phyloP scores from a whole-genome alignment of 2,329 filamentous ascomycete species.

The Ceratocystis diversiconidia region DNA sequence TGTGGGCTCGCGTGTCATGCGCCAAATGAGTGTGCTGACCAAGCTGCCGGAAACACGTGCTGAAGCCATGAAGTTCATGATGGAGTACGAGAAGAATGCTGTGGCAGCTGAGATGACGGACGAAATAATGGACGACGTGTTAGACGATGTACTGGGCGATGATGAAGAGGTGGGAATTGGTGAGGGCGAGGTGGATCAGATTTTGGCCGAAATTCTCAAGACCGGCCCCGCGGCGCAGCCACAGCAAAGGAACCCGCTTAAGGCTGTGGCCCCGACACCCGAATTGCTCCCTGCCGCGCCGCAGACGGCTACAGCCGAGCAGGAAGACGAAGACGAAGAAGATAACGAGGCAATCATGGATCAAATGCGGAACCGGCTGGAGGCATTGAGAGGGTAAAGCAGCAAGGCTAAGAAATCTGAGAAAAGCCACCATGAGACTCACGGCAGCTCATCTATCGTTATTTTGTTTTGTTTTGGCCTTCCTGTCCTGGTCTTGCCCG shows the following conservation, averaged over 20 bases:
- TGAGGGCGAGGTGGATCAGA: conserved; percentile 76
- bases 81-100: conserved; percentile 83
- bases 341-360: conserved; percentile 82
- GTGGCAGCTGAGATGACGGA: conserved; percentile 97
- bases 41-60: conserved; percentile 66
- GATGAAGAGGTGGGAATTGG: conserved; percentile 33
- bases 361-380: conserved; percentile 82
- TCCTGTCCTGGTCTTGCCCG: background rate
- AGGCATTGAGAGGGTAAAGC: conserved; percentile 73
- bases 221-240: conserved; percentile 50
- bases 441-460: background rate
- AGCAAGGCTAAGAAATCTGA: background rate
- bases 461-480: background rate
- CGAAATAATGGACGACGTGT: conserved; percentile 65
- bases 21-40: conserved; percentile 80
- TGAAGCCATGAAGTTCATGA: conserved; percentile 77
- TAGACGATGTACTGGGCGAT: conserved; percentile 55
- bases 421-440: background rate
- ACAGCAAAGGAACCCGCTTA: conserved; percentile 35
- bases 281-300: conserved; percentile 37
- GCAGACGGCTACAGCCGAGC: conserved; percentile 35
- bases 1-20: conserved; percentile 85
- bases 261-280: conserved; percentile 41
- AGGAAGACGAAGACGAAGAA: conserved; percentile 60
- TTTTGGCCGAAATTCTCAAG: conserved; percentile 79